Base-by-base conservation (phyloP, 805 yeast species). In the Ogataea ramenticola region DNA sequence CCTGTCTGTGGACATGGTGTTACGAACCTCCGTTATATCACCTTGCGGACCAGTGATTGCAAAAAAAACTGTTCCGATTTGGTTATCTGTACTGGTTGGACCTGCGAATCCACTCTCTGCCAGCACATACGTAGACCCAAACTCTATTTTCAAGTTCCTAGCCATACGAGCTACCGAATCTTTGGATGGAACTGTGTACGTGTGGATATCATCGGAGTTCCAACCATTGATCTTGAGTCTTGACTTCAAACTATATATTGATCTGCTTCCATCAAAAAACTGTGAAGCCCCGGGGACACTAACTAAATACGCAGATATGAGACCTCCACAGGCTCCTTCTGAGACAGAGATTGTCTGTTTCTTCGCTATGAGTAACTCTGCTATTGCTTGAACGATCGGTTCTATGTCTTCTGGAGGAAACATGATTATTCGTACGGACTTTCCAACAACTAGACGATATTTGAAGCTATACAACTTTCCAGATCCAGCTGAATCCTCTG, bases 31-130 rank as follows among this genome's bases (percentile, higher is more conserved):
- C 15, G 85, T 72, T 9, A 62, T 62, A 44, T 80, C 80, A 12
- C 79, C 79, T 12, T 57, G 53, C 0, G 91, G 87, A 1, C 89
- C 86, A 26, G 80, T 71, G 32, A 86, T 67, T 1, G 89, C 95
- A 39, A 86, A 58, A 55, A 71, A 87, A 0, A 82, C 91, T 1
- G 79, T 74, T 4, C 96, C 96, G 1, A 79, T 71, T 33, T 66
- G 68, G 12, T 46, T 61, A 47, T 53, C 61, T 36, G 39, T 71
- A 36, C 61, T 64, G 9, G 69, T 66, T 2, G 95, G 93, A 1
- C 95, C 95, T 0, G 96, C 95, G 69, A 84, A 82, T 1, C 96
- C 96, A 1, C 93, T 82, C 60, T 87, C 96, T 1, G 90, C 81
- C 17, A 87, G 68, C 4, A 86, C 88, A 62, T 80, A 87, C 0